These are phyloP conservation scores for sunflower (Helianthus annuus) DNA, from an alignment of 129 eudicot species.

Conservation along the genomic window HanXRQr2.0-SUNRISE NC_035444.2:137206173-137206672, in stretches of 20 bases:
- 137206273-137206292: slow-evolving; percentile 82
- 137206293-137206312: slow-evolving; percentile 99
- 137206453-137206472: not conserved
- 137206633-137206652: no score
- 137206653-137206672: no score
- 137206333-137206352: slow-evolving; percentile 97
- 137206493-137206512: not conserved
- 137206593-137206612: no score
- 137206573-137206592: no score
- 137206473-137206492: not conserved
- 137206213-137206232: not conserved
- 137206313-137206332: slow-evolving; percentile 97
- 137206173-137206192: slow-evolving; percentile 96
- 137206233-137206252: not conserved
- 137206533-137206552: no score
- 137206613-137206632: no score
- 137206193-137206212: slow-evolving; percentile 67
- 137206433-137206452: slow-evolving; percentile 4
- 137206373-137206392: slow-evolving; percentile 58
- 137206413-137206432: not conserved
- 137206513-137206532: not conserved
- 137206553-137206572: no score
- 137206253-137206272: not conserved
- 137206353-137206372: slow-evolving; percentile 99
- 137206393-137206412: not conserved